These are phyloP conservation scores for Colletotrichum siamense DNA, from an alignment of 2,329 filamentous ascomycete genomes.

Conservation along the genomic window DNA sequence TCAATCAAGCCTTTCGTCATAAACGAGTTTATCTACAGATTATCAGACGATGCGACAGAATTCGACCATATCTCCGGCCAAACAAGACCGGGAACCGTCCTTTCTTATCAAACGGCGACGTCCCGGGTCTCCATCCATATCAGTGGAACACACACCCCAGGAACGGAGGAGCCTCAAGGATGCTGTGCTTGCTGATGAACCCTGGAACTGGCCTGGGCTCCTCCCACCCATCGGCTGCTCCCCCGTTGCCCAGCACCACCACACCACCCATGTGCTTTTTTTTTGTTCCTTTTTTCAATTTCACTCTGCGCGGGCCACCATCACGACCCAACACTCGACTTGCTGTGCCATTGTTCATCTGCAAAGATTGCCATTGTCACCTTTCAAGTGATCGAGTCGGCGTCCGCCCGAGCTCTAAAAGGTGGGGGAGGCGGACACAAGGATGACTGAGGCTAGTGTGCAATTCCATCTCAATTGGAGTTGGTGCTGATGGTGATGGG, in stretches of 20 bases:
- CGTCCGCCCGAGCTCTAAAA: neutral
- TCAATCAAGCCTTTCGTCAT: neutral
- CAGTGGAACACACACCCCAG: neutral
- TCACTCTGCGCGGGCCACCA: neutral
- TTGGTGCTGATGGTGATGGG: neutral
- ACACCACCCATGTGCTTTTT: neutral
- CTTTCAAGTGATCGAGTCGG: neutral
- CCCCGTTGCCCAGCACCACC: constrained; percentile 2
- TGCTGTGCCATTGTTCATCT: neutral
- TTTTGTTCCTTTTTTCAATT: neutral
- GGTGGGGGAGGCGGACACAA: neutral
- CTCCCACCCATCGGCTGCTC: neutral
- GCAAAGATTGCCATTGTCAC: neutral
- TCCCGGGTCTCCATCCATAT: neutral
- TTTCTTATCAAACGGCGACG: neutral
- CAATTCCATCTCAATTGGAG: neutral
- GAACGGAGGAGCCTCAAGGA: neutral
- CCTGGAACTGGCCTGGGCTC: neutral
- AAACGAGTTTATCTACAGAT: neutral
- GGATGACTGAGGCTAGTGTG: neutral
- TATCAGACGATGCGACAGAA: neutral
- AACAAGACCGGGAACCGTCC: neutral
- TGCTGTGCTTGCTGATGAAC: neutral
- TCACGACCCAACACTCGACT: neutral
- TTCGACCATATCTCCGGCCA: neutral